Evolutionary conservation across 176 grass and related monocot genomes (phyloP).

Genomic region (Rhynchospora pubera): DNA sequence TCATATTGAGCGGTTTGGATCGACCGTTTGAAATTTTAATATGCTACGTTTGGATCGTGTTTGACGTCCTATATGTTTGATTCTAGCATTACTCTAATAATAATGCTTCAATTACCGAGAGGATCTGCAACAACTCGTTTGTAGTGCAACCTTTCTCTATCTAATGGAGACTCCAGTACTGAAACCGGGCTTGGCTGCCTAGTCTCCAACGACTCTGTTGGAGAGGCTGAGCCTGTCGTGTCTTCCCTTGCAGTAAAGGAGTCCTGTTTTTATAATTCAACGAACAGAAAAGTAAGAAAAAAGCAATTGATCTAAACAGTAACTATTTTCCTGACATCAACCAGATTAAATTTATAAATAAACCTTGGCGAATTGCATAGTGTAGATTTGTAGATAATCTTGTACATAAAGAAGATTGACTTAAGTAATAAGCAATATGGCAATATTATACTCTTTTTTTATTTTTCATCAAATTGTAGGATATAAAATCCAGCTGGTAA

Average conservation of each 20-base stretch:
- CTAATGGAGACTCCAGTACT: conserved; percentile 40
- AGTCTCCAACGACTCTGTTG: conserved; percentile 27
- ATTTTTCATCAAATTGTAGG: not conserved
- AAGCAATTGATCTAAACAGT: not conserved
- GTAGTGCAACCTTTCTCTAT: conserved; percentile 26
- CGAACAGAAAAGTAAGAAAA: not conserved
- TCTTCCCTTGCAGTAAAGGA: not conserved
- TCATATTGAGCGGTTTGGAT: too few species aligned
- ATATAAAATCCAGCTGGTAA: not conserved
- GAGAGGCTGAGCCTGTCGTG: conserved; percentile 1
- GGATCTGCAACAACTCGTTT: conserved; percentile 21
- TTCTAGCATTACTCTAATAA: too few species aligned
- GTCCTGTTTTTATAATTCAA: not conserved
- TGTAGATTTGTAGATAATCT: not conserved
- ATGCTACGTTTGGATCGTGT: too few species aligned
- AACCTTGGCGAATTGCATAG: not conserved
- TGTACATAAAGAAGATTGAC: not conserved
- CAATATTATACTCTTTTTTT: not conserved
- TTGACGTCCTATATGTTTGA: too few species aligned
- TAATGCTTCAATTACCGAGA: conserved; percentile 30
- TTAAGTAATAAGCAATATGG: not conserved
- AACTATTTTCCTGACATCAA: not conserved
- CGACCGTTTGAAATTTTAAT: too few species aligned
- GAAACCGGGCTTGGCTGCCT: conserved; percentile 56
- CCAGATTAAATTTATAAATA: not conserved